phyloP scores from a whole-genome alignment of 2,329 filamentous ascomycete genomes.

The Trichoderma sp. region DNA sequence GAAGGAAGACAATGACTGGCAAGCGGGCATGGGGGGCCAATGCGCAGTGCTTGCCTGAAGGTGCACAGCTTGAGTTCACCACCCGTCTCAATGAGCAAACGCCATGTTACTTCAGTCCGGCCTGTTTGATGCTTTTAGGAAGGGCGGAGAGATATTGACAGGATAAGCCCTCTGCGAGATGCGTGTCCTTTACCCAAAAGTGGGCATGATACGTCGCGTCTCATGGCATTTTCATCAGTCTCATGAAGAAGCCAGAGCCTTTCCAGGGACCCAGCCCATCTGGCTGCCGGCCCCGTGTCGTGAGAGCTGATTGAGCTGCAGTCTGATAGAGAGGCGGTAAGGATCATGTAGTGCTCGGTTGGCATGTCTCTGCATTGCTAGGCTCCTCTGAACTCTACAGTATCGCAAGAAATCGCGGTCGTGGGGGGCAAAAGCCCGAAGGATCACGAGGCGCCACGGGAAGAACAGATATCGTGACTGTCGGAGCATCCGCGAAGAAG shows the following conservation, averaged over 20 bases:
- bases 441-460: background rate
- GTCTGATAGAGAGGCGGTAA: background rate
- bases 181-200: constrained; percentile 9
- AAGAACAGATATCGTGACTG: background rate
- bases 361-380: background rate
- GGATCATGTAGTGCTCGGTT: background rate
- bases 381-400: background rate
- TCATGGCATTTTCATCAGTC: background rate
- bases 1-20: too few relatives aligned
- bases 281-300: background rate
- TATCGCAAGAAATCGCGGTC: background rate
- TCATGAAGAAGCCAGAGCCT: background rate
- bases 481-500: background rate
- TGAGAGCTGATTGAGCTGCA: background rate
- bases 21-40: too few relatives aligned
- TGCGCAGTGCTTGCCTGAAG: too few relatives aligned
- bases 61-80: too few relatives aligned
- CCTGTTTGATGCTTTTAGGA: background rate
- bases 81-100: too few relatives aligned
- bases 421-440: constrained; percentile 6
- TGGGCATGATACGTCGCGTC: background rate
- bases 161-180: constrained; percentile 3
- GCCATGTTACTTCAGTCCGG: too few relatives aligned
- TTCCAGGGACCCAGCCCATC: background rate
- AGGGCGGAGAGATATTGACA: background rate